Conservation (phyloP, 768 basidiomycete species). For the Paxillus ammoniavirescens region DNA sequence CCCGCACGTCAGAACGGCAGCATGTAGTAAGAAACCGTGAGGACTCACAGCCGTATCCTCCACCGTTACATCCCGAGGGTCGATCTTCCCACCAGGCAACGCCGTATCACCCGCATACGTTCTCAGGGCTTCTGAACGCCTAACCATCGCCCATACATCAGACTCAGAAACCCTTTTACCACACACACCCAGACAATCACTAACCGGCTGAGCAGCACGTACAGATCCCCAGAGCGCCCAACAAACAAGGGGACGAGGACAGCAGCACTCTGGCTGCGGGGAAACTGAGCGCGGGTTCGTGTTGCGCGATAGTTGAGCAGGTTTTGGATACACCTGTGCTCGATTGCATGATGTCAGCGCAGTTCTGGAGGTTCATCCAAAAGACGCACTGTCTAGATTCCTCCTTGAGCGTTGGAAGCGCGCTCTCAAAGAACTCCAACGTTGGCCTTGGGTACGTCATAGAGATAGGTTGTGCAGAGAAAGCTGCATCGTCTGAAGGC, state of each 20-base stretch:
- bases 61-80: slow-evolving; percentile 59
- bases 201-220: slow-evolving; percentile 81
- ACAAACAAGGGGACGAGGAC: slow-evolving; percentile 86
- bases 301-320: slow-evolving; percentile 26
- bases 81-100: slow-evolving; percentile 82
- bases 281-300: slow-evolving; percentile 39
- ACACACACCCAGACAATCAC: slow-evolving; percentile 24
- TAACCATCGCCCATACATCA: slow-evolving; percentile 24
- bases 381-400: slow-evolving; percentile 23
- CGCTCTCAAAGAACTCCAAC: slow-evolving; percentile 9
- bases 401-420: slow-evolving; percentile 9
- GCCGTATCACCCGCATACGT: slow-evolving; percentile 88
- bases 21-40: background rate
- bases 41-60: slow-evolving; percentile 75
- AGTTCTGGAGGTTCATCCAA: background rate
- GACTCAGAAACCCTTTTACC: background rate
- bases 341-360: background rate
- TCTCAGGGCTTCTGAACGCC: slow-evolving; percentile 69
- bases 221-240: slow-evolving; percentile 78
- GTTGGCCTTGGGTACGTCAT: slow-evolving; percentile 17
- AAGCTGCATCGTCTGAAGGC: slow-evolving; percentile 4
- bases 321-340: slow-evolving; percentile 24
- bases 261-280: slow-evolving; percentile 63
- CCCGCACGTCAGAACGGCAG: background rate
- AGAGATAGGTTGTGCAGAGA: slow-evolving; percentile 7